Conservation (phyloP, 257 asterid species). For the Eucommia ulmoides region DNA sequence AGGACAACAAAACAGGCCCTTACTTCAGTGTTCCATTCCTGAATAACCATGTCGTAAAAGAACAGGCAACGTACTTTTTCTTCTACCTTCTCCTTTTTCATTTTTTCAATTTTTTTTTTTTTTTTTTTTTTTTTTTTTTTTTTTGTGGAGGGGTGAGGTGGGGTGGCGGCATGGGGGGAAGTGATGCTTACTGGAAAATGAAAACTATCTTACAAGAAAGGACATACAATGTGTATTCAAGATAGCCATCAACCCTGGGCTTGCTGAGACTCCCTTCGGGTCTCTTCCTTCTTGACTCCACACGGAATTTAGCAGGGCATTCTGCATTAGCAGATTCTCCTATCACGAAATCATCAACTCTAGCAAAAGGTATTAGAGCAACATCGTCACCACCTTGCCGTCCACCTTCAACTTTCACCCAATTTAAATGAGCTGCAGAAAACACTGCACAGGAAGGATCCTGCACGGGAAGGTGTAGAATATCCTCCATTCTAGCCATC, state of each 20-base stretch:
- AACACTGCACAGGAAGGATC: slow-evolving; percentile 38
- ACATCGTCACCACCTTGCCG: slow-evolving; percentile 49
- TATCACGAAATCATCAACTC: slow-evolving; percentile 42
- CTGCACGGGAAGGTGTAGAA: slow-evolving; percentile 39
- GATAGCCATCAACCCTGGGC: slow-evolving; percentile 52
- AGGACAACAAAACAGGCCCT: no score
- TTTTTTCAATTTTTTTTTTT: no score
- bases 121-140: no score
- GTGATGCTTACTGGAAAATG: no score
- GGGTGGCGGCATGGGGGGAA: no score
- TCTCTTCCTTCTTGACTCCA: slow-evolving; percentile 46
- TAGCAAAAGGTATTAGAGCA: slow-evolving; percentile 36
- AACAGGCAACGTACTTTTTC: no score
- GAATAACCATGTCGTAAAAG: no score
- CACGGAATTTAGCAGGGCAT: slow-evolving; percentile 38
- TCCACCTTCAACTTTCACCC: slow-evolving; percentile 51
- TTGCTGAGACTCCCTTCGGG: slow-evolving; percentile 34
- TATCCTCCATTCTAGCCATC: slow-evolving; percentile 51
- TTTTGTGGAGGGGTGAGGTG: no score
- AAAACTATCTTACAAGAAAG: slow-evolving; percentile 6
- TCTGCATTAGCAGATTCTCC: slow-evolving; percentile 43
- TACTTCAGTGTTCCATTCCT: no score
- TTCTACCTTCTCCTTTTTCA: no score
- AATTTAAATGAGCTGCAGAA: slow-evolving; percentile 37
- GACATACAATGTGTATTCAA: slow-evolving; percentile 52